Evolutionary conservation across 768 basidiomycete species (phyloP).

Genomic region (Rhodosporidiobolus sp.): DNA sequence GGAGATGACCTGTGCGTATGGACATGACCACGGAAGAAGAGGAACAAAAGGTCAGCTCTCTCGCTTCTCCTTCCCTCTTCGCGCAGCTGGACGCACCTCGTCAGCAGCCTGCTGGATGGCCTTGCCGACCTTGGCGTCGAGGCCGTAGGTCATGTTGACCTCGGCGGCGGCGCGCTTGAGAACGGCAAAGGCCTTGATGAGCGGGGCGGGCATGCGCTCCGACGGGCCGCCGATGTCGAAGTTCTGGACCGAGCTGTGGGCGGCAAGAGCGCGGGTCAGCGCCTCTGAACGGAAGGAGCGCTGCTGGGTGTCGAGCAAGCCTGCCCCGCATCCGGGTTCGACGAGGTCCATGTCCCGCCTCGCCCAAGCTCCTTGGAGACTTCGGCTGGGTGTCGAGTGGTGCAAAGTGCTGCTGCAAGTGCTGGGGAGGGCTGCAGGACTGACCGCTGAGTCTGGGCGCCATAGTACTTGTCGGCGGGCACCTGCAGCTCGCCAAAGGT

Average conservation of each 20-base stretch:
- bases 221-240: slow-evolving; percentile 96
- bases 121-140: slow-evolving; percentile 79
- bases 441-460: slow-evolving; percentile 93
- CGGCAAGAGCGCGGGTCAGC: background rate
- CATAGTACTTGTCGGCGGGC: slow-evolving; percentile 86
- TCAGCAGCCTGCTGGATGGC: slow-evolving; percentile 92
- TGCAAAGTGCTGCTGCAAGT: background rate
- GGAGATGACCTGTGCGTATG: slow-evolving; percentile 73
- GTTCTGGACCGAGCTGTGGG: slow-evolving; percentile 78
- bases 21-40: too few species aligned
- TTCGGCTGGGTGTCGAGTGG: too few species aligned
- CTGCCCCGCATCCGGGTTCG: background rate
- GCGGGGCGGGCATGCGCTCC: slow-evolving; percentile 87
- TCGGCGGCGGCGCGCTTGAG: slow-evolving; percentile 94
- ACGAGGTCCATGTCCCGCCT: background rate
- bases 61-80: background rate
- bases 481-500: slow-evolving; percentile 95
- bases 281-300: background rate
- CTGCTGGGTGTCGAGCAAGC: background rate
- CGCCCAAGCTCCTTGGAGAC: background rate
- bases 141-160: slow-evolving; percentile 83
- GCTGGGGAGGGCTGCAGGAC: slow-evolving; percentile 31
- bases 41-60: background rate
- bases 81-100: slow-evolving; percentile 60
- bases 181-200: slow-evolving; percentile 96